Evolutionary conservation across 1,139 yeast species (phyloP), one percentile per base, ranked within the genome.

Genomic region (Geotrichum aggregatum): DNA sequence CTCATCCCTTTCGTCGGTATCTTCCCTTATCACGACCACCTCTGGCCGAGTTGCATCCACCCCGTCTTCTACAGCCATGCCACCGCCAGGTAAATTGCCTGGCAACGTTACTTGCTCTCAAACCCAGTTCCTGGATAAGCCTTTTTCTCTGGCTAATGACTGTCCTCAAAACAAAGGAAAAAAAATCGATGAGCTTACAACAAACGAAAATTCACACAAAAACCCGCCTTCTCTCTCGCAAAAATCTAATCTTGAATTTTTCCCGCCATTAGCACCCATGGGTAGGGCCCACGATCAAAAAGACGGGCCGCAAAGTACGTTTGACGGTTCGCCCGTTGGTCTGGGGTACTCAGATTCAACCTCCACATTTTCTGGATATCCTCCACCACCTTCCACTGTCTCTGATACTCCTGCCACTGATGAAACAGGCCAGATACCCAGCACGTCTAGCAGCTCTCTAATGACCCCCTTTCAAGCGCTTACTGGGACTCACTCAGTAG

Each of bases 1-100:
- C 22, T 33, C 14, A 33, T 44, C 47, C n/a, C 24, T 44, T 3
- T 44, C 47, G 13, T 44, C 47, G 2, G 47, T 26, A 8, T 44
- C 47, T 10, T 44, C 47, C n/a, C 35, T 41, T 19, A 7, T 33
- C 19, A 41, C 44, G n/a, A n/a, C n/a, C 31, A 2, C 41, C 18
- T 14, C 22, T n/a, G 22, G 41, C 7, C n/a, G 22, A 6, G n/a
- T 6, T 19, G 41, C 36, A 33, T 33, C 39, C 28, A 39, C n/a
- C 26, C 30, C 42, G 7, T 18, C 30, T 4, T 13, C 24, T 35
- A 14, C 21, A 18, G 11, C 8, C 16, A n/a, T 6, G 14, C 31
- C 19, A 22, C 43, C 43, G 6, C 43, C 30, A 40, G 22, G 5
- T 11, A 19, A 19, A 18, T 18, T 36, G 10, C 10, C 40, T 18